Conservation (phyloP, 345 rosid species). For the Populus tremula region DNA sequence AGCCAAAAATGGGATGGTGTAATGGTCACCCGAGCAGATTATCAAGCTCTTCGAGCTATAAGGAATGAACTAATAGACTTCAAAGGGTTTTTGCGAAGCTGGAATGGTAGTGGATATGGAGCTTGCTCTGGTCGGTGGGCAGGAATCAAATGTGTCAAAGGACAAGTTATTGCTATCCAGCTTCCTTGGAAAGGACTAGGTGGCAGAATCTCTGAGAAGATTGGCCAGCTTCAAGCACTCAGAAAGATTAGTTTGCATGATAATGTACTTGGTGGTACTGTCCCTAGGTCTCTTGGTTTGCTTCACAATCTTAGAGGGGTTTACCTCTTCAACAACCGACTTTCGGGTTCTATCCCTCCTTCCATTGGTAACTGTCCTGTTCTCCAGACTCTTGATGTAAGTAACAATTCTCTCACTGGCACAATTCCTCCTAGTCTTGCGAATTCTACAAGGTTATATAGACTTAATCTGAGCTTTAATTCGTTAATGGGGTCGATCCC, state of each 20-base stretch:
- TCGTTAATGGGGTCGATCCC: constrained; percentile 55
- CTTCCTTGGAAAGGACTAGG: constrained; percentile 91
- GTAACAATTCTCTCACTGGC: constrained; percentile 64
- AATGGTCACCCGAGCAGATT: constrained; percentile 61
- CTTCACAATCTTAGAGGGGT: constrained; percentile 74
- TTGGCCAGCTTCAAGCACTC: constrained; percentile 71
- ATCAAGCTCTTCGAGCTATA: constrained; percentile 66
- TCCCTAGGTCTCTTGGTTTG: constrained; percentile 76
- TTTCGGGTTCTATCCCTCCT: constrained; percentile 58
- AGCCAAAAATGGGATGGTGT: constrained; percentile 64
- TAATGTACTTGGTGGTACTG: constrained; percentile 58
- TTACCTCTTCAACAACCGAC: constrained; percentile 83
- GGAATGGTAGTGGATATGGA: constrained; percentile 60
- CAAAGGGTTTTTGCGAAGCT: constrained; percentile 58
- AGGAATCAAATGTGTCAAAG: constrained; percentile 85
- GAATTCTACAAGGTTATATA: constrained; percentile 57
- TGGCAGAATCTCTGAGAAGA: constrained; percentile 74
- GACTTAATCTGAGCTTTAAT: constrained; percentile 65
- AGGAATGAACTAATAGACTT: constrained; percentile 63
- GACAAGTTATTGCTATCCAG: constrained; percentile 76
- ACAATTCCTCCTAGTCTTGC: constrained; percentile 62
- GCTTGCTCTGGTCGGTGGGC: constrained; percentile 88
- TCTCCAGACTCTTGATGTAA: constrained; percentile 33
- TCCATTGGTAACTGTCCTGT: constrained; percentile 21
- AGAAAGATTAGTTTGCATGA: constrained; percentile 81